Percentiles rank a stretch among this genome's conserved stretches.
phyloP scores from a whole-genome alignment of 768 basidiomycete genomes.

The Pholiota molesta region DNA sequence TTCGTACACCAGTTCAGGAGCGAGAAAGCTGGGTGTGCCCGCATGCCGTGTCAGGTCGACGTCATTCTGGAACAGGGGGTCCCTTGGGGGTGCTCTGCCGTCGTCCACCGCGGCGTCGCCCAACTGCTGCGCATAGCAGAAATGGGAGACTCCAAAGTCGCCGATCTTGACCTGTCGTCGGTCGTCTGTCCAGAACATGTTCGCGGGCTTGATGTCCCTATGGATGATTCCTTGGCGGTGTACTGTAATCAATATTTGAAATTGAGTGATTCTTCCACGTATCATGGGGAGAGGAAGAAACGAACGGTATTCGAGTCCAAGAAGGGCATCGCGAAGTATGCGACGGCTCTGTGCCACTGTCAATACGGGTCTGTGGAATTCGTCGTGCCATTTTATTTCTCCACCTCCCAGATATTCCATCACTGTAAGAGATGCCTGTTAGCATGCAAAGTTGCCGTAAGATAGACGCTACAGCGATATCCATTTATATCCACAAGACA shows the following conservation, averaged over 20 bases:
- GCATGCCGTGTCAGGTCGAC: conserved; percentile 88
- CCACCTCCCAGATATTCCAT: conserved; percentile 97
- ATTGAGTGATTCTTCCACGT: conserved; percentile 8
- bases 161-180: conserved; percentile 93
- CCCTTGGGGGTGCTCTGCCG: conserved; percentile 46
- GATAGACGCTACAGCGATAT: background rate
- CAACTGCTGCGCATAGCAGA: conserved; percentile 85
- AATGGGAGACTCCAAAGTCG: conserved; percentile 97
- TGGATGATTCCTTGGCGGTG: conserved; percentile 99
- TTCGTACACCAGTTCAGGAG: conserved; percentile 91
- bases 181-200: conserved; percentile 89
- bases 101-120: conserved; percentile 53
- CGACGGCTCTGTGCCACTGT: conserved; percentile 81
- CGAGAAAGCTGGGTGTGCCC: conserved; percentile 94
- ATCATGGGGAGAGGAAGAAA: conserved; percentile 23
- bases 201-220: conserved; percentile 98
- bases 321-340: conserved; percentile 90
- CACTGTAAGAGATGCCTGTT: conserved; percentile 47
- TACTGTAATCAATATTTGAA: conserved; percentile 50
- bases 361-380: conserved; percentile 68
- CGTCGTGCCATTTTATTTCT: conserved; percentile 88
- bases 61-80: conserved; percentile 78
- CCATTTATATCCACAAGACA: background rate
- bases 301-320: conserved; percentile 95
- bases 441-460: background rate